These are phyloP conservation scores for Mrakiaceae sp. DNA, from an alignment of 1,284 basidiomycete genomes.

Conservation along the genomic window DNA sequence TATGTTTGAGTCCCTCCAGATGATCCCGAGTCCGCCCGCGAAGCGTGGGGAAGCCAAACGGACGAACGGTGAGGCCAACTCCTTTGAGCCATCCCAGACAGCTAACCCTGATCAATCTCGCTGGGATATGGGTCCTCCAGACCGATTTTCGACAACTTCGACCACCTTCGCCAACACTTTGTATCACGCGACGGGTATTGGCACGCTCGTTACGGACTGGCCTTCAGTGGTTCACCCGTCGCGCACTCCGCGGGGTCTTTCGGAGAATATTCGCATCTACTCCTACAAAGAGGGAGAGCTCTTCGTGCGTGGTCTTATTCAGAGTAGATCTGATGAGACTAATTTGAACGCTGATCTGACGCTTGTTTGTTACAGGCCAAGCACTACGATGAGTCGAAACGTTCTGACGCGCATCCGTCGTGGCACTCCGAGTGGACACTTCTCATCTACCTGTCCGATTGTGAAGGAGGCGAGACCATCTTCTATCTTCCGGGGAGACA, in stretches of 20 bases:
- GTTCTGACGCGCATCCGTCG: slow-evolving; percentile 18
- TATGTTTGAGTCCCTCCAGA: slow-evolving; percentile 50
- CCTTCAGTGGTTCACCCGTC: slow-evolving; percentile 3
- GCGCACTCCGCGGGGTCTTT: slow-evolving; percentile 22
- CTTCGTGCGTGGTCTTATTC: slow-evolving; percentile 21
- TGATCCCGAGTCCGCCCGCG: slow-evolving; percentile 60
- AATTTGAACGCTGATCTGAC: too few species aligned
- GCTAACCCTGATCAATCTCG: background rate
- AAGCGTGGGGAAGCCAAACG: slow-evolving; percentile 64
- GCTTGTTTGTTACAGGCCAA: background rate
- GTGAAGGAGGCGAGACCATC: slow-evolving; percentile 63
- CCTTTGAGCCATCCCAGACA: background rate
- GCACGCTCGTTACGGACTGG: slow-evolving; percentile 9
- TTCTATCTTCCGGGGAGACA: slow-evolving; percentile 53
- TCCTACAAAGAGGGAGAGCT: slow-evolving; percentile 25
- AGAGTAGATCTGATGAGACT: too few species aligned
- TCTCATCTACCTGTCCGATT: slow-evolving; percentile 62
- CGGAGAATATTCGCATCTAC: slow-evolving; percentile 34
- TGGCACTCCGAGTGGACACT: slow-evolving; percentile 60
- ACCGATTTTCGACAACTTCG: slow-evolving; percentile 32
- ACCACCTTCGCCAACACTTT: slow-evolving; percentile 49
- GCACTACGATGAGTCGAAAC: slow-evolving; percentile 23
- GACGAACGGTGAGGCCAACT: slow-evolving; percentile 48
- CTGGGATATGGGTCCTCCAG: slow-evolving; percentile 11
- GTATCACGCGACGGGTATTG: slow-evolving; percentile 35